phyloP scores from a whole-genome alignment of 345 rosid species.

The Viola odorata region DNA sequence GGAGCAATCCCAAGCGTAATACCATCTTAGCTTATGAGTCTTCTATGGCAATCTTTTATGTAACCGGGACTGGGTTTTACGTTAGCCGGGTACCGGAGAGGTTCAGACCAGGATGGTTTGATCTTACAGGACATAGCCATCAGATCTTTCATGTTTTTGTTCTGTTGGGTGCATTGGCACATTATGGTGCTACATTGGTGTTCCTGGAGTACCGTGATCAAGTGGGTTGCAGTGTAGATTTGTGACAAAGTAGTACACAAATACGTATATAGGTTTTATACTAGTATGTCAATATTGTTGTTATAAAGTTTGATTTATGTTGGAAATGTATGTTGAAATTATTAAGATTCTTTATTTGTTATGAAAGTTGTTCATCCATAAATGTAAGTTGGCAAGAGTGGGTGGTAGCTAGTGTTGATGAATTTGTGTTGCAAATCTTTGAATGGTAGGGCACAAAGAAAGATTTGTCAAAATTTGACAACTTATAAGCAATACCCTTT shows the following conservation, averaged over 20 bases:
- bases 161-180: slow-evolving; percentile 83
- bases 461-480: too few relatives aligned
- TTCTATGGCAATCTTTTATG: slow-evolving; percentile 72
- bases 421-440: too few relatives aligned
- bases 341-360: neutral
- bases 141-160: slow-evolving; percentile 90
- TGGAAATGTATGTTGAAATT: neutral
- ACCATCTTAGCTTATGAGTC: slow-evolving; percentile 54
- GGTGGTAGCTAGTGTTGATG: too few relatives aligned
- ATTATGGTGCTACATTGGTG: slow-evolving; percentile 68
- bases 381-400: too few relatives aligned
- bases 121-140: slow-evolving; percentile 80
- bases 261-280: neutral
- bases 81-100: slow-evolving; percentile 73
- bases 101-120: slow-evolving; percentile 80
- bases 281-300: neutral
- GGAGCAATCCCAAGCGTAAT: slow-evolving; percentile 63
- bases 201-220: slow-evolving; percentile 73
- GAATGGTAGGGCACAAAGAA: too few relatives aligned
- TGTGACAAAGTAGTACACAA: neutral
- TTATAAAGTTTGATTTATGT: neutral
- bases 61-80: slow-evolving; percentile 65
- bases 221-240: slow-evolving; percentile 36
- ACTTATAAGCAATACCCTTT: too few relatives aligned
- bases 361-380: too few relatives aligned